Conservation (phyloP, 1,139 yeast species). For the Lipomyces yarrowii region DNA sequence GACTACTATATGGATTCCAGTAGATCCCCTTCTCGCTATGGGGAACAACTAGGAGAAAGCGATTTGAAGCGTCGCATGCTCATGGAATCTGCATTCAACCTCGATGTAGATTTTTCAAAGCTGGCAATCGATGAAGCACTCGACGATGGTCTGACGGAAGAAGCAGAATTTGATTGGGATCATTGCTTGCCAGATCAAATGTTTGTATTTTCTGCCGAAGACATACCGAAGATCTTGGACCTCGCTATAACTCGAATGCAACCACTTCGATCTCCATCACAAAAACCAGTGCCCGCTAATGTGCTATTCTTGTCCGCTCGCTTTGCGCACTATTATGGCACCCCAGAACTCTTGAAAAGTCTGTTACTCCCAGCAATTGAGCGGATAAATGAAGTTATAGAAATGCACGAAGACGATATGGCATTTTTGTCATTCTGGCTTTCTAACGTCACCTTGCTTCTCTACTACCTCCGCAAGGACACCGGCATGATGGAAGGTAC, state of each 20-base stretch:
- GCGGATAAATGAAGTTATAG: conserved; percentile 42
- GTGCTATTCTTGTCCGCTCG: conserved; percentile 47
- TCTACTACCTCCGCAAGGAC: conserved; percentile 48
- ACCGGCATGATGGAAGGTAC: conserved; percentile 40
- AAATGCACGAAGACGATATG: conserved; percentile 44
- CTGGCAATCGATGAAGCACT: conserved; percentile 25
- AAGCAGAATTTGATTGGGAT: conserved; percentile 44
- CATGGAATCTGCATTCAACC: conserved; percentile 40
- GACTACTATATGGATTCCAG: conserved; percentile 43
- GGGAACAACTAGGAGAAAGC: conserved; percentile 36
- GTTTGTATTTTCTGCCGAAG: conserved; percentile 46
- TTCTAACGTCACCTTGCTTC: conserved; percentile 45
- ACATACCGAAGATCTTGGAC: conserved; percentile 46
- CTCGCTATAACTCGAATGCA: conserved; percentile 43
- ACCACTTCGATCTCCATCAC: conserved; percentile 45
- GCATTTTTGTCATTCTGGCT: conserved; percentile 49
- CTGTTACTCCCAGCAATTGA: conserved; percentile 43
- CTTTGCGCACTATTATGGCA: conserved; percentile 47
- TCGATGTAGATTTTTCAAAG: conserved; percentile 41
- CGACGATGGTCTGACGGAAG: conserved; percentile 30
- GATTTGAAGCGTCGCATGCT: conserved; percentile 36
- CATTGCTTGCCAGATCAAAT: conserved; percentile 46
- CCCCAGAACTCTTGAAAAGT: conserved; percentile 41
- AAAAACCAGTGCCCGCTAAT: conserved; percentile 50
- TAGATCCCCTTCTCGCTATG: conserved; percentile 36